A percentile compares a stretch with the other conserved stretches of the same genome.
Evolutionary conservation across 371 early-diverging fungal genomes (phyloP).

Genomic region (Enterocytospora artemiae): DNA sequence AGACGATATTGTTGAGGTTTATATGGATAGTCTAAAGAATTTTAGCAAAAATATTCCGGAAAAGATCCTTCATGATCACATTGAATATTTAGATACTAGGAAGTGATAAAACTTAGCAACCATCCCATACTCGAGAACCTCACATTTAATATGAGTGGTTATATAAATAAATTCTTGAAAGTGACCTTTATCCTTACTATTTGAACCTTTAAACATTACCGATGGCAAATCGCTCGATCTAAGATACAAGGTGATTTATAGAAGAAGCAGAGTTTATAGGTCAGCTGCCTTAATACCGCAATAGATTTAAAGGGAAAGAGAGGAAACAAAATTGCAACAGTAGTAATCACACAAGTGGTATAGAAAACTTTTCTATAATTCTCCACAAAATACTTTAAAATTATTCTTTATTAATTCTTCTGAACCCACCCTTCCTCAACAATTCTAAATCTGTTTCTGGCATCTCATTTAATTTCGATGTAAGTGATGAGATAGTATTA

Average conservation of each 20-base stretch:
- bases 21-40: constrained; percentile 12
- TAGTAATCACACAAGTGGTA: neutral
- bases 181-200: too few species aligned
- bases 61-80: constrained; percentile 6
- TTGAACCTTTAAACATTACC: too few species aligned
- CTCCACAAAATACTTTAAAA: neutral
- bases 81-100: constrained; percentile 15
- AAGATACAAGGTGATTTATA: neutral
- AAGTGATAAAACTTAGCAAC: too few species aligned
- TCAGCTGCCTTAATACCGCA: neutral
- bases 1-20: constrained; percentile 13
- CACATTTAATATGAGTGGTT: too few species aligned
- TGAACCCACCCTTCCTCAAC: constrained; percentile 5
- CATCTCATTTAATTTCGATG: neutral
- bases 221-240: neutral
- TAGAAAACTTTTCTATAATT: neutral
- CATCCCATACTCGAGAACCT: too few species aligned
- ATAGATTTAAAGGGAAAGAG: neutral
- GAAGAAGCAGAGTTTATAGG: neutral
- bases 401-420: neutral
- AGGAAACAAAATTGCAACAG: neutral
- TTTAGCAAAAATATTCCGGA: neutral
- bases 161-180: too few species aligned
- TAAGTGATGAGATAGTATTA: neutral
- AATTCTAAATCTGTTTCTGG: constrained; percentile 14